A percentile compares a stretch with the other conserved stretches of the same genome.
These are phyloP conservation scores for Aspergillus oerlinghausenensis DNA, from an alignment of 2,329 filamentous ascomycete species.

Conservation along the genomic window DNA sequence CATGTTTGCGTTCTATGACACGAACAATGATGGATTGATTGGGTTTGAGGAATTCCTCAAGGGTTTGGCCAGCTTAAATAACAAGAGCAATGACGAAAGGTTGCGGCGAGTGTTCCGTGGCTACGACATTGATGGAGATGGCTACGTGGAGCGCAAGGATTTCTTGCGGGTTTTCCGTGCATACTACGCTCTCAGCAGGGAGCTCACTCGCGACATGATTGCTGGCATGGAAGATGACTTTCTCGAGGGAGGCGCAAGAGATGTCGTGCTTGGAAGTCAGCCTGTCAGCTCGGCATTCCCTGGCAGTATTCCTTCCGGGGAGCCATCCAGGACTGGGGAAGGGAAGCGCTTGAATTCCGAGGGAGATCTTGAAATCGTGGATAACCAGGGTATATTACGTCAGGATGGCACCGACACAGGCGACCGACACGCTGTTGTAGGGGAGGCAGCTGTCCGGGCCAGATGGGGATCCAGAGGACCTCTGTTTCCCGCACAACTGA, in stretches of 20 bases:
- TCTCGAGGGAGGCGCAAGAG: constrained; percentile 68
- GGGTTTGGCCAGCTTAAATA: constrained; percentile 65
- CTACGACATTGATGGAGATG: constrained; percentile 87
- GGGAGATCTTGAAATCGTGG: constrained; percentile 61
- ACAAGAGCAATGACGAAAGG: constrained; percentile 58
- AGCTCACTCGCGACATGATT: constrained; percentile 80
- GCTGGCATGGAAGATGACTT: constrained; percentile 73
- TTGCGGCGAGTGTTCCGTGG: constrained; percentile 74
- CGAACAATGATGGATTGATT: constrained; percentile 81
- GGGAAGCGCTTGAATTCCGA: constrained; percentile 62
- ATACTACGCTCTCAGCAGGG: constrained; percentile 85
- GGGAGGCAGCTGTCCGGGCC: constrained; percentile 39
- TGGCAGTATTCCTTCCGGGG: constrained; percentile 61
- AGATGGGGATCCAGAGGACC: constrained; percentile 31
- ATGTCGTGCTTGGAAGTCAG: constrained; percentile 69
- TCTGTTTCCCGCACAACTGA: constrained; percentile 27
- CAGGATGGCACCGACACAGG: constrained; percentile 58
- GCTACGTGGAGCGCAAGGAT: constrained; percentile 78
- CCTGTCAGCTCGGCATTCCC: constrained; percentile 76
- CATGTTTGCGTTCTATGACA: constrained; percentile 96
- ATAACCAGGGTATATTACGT: constrained; percentile 57
- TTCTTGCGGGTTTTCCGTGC: constrained; percentile 88
- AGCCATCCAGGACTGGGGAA: constrained; percentile 57
- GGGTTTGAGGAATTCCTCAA: constrained; percentile 88
- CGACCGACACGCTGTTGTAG: constrained; percentile 58